Percentiles rank a stretch among this genome's conserved stretches.
Evolutionary conservation across 345 rosid species (phyloP).

Genomic region (Sisymbrium altissimum): DNA sequence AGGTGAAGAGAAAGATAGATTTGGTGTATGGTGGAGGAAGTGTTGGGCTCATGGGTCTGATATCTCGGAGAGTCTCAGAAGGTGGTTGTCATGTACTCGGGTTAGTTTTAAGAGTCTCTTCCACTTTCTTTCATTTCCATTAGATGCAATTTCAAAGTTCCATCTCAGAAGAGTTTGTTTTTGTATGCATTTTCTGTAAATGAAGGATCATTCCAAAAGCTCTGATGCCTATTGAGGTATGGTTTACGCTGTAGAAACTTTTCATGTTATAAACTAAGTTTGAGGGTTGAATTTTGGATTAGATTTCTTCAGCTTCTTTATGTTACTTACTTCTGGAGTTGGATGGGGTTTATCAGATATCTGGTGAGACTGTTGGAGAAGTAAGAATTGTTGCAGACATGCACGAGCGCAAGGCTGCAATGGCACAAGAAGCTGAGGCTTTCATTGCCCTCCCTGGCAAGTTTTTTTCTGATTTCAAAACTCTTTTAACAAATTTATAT

Average conservation of each 20-base stretch:
- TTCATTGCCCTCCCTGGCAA: conserved; percentile 96
- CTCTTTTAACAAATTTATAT: conserved; percentile 6
- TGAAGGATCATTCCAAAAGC: conserved; percentile 94
- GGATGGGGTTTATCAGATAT: conserved; percentile 49
- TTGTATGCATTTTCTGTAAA: conserved; percentile 23
- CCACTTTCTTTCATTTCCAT: neutral
- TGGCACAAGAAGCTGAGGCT: conserved; percentile 95
- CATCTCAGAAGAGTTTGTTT: conserved; percentile 45
- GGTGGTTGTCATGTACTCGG: conserved; percentile 96
- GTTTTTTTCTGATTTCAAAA: conserved; percentile 28
- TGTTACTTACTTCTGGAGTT: neutral
- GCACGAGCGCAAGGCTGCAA: conserved; percentile 95
- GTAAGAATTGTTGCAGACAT: conserved; percentile 78
- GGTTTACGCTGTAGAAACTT: neutral
- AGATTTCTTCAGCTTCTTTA: neutral
- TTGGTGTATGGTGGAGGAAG: conserved; percentile 97
- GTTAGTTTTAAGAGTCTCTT: conserved; percentile 39
- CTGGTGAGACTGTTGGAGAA: conserved; percentile 85
- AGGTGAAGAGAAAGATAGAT: conserved; percentile 85
- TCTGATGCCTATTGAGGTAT: conserved; percentile 93
- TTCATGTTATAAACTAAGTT: neutral
- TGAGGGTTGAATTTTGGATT: neutral
- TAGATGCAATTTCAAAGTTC: neutral
- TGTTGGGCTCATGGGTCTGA: conserved; percentile 93
- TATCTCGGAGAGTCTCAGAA: conserved; percentile 72